Evolutionary conservation across 352 stramenopile species (phyloP).

Genomic region (Phytopythium aichiense): DNA sequence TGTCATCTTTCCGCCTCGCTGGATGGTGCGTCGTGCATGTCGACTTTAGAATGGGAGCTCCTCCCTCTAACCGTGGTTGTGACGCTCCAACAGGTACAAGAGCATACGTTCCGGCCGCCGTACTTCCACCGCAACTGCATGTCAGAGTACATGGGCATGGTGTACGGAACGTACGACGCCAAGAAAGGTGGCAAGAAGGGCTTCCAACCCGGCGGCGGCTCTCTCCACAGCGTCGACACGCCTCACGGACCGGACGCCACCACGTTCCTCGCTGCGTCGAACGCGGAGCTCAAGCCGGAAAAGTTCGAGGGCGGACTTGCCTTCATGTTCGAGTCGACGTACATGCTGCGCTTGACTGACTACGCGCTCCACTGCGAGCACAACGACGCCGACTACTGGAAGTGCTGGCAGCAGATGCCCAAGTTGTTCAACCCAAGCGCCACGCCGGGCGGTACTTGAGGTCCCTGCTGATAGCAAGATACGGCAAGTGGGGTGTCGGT

Average conservation of each 20-base stretch:
- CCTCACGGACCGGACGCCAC: constrained; percentile 93
- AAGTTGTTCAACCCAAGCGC: constrained; percentile 75
- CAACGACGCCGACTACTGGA: constrained; percentile 89
- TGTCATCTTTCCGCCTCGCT: constrained; percentile 96
- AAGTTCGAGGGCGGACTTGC: constrained; percentile 93
- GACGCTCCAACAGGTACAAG: constrained; percentile 40
- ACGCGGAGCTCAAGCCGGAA: constrained; percentile 70
- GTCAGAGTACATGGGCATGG: constrained; percentile 98
- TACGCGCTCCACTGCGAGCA: constrained; percentile 86
- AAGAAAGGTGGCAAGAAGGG: constrained; percentile 88
- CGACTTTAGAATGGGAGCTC: background rate
- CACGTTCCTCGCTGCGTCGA: constrained; percentile 90
- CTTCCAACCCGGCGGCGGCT: constrained; percentile 90
- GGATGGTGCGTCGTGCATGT: constrained; percentile 74
- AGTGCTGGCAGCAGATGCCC: constrained; percentile 92
- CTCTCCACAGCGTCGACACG: constrained; percentile 86
- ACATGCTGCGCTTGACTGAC: constrained; percentile 87
- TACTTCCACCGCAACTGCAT: constrained; percentile 98
- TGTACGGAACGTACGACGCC: constrained; percentile 95
- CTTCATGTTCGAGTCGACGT: constrained; percentile 98
- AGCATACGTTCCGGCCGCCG: constrained; percentile 91
- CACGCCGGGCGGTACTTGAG: background rate
- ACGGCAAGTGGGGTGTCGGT: background rate
- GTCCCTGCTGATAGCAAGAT: background rate
- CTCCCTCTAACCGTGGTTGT: background rate